Evolutionary conservation across 106 monocot genomes (phyloP).

Genomic region (Triglochin maritima): DNA sequence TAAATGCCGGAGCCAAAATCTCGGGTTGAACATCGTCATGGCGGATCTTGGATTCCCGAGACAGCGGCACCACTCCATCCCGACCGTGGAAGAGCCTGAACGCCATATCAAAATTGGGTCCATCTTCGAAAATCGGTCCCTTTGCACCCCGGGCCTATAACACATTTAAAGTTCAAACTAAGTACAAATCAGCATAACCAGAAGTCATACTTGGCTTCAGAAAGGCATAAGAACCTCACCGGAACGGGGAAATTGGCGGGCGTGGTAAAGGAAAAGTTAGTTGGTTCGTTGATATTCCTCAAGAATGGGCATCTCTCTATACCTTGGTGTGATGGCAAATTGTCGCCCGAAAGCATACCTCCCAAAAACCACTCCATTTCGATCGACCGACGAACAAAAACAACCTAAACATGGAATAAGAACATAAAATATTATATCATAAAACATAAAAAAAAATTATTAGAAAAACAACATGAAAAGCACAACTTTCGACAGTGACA

Average conservation of each 20-base stretch:
- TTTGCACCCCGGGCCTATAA: conserved; percentile 40
- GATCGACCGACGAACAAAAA: too few species aligned
- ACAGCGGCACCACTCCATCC: conserved; percentile 75
- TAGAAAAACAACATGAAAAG: neutral
- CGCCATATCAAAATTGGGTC: conserved; percentile 73
- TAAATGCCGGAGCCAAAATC: conserved; percentile 31
- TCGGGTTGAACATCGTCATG: conserved; percentile 16
- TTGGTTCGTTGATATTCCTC: conserved; percentile 86
- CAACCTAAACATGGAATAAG: neutral
- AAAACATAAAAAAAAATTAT: too few species aligned
- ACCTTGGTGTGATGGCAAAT: conserved; percentile 28
- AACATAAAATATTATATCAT: neutral
- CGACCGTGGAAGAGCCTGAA: conserved; percentile 80
- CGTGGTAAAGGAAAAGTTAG: conserved; percentile 59
- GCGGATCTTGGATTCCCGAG: conserved; percentile 25
- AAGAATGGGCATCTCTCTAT: conserved; percentile 82
- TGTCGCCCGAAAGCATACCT: conserved; percentile 10
- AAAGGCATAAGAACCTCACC: conserved; percentile 19
- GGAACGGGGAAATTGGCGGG: conserved; percentile 36
- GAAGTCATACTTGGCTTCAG: neutral
- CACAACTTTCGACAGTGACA: neutral
- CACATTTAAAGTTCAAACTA: conserved; percentile 1
- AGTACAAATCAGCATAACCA: neutral
- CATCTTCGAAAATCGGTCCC: conserved; percentile 97
- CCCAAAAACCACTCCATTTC: conserved; percentile 23